phyloP scores from a whole-genome alignment of 768 basidiomycete genomes.

The Flagelloscypha sp. region DNA sequence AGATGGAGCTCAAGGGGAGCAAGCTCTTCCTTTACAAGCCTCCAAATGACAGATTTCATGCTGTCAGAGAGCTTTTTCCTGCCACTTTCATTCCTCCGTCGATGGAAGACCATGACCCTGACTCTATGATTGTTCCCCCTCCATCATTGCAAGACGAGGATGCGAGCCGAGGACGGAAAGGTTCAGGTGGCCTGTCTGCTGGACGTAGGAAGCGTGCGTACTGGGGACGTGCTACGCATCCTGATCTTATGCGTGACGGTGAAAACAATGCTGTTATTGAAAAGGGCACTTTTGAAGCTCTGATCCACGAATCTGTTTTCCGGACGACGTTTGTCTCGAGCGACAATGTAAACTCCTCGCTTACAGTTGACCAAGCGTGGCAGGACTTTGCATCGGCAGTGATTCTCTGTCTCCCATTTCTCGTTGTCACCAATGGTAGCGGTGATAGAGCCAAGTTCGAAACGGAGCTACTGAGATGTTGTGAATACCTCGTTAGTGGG shows the following conservation, averaged over 20 bases:
- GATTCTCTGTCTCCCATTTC: conserved; percentile 49
- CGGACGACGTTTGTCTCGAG: conserved; percentile 49
- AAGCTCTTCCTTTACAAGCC: conserved; percentile 86
- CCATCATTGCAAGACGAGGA: conserved; percentile 17
- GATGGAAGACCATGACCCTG: conserved; percentile 39
- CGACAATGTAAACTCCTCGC: conserved; percentile 3
- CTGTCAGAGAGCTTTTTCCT: conserved; percentile 70
- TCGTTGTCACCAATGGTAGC: conserved; percentile 47
- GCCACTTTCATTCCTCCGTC: conserved; percentile 47
- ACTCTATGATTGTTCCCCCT: conserved; percentile 12
- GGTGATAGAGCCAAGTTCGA: conserved; percentile 61
- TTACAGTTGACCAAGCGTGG: conserved; percentile 32
- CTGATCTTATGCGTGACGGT: conserved; percentile 46
- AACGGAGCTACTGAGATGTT: conserved; percentile 60
- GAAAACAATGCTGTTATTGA: conserved; percentile 36
- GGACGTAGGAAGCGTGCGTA: conserved; percentile 57
- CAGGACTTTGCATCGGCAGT: conserved; percentile 55
- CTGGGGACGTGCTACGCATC: conserved; percentile 73
- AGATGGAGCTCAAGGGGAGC: conserved; percentile 74
- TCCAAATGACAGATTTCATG: conserved; percentile 55
- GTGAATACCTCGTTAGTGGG: conserved; percentile 54
- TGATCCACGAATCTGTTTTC: conserved; percentile 76
- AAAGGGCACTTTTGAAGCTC: conserved; percentile 69
- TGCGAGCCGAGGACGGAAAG: conserved; percentile 17
- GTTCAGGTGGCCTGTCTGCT: conserved; percentile 13